Evolutionary conservation across 371 early-diverging fungal genomes (phyloP).

Genomic region (Batrachochytrium dendrobatidis): DNA sequence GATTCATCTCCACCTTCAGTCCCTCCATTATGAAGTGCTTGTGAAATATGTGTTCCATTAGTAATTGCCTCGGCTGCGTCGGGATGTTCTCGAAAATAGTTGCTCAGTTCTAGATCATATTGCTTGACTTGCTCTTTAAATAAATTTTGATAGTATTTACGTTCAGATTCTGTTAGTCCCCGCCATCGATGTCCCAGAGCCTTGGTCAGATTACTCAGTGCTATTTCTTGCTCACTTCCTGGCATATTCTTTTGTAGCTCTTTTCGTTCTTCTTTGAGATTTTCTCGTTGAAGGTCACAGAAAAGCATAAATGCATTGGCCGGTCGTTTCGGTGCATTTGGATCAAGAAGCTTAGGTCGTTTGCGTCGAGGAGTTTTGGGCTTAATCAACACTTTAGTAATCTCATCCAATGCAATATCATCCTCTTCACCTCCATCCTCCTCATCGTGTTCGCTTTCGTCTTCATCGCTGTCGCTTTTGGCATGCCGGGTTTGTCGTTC

Average conservation of each 20-base stretch:
- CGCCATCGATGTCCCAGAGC: constrained; percentile 23
- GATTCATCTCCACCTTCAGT: not conserved
- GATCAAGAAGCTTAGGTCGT: constrained; percentile 32
- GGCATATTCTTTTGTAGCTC: constrained; percentile 1
- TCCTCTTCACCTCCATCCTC: not conserved
- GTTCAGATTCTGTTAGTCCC: constrained; percentile 10
- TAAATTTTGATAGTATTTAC: constrained; percentile 9
- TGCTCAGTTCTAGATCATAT: constrained; percentile 5
- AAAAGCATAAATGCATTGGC: constrained; percentile 60
- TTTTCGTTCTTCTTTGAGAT: constrained; percentile 43
- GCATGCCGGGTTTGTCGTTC: too few relatives aligned
- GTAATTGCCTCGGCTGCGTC: not conserved
- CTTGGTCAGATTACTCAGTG: constrained; percentile 23
- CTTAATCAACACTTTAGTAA: too few relatives aligned
- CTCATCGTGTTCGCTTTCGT: not conserved
- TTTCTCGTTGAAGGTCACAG: constrained; percentile 49
- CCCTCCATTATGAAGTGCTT: too few relatives aligned
- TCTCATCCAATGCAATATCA: not conserved
- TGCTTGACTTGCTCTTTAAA: constrained; percentile 10
- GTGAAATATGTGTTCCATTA: too few relatives aligned
- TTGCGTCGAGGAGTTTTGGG: not conserved
- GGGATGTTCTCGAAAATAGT: constrained; percentile 6
- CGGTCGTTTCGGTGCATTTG: constrained; percentile 60
- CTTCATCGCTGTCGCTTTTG: too few relatives aligned
- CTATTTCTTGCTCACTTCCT: constrained; percentile 5